Percentiles rank a stretch among this genome's conserved stretches.
Conservation (phyloP, 2,329 filamentous ascomycete species). For the Trichoderma hamatum region DNA sequence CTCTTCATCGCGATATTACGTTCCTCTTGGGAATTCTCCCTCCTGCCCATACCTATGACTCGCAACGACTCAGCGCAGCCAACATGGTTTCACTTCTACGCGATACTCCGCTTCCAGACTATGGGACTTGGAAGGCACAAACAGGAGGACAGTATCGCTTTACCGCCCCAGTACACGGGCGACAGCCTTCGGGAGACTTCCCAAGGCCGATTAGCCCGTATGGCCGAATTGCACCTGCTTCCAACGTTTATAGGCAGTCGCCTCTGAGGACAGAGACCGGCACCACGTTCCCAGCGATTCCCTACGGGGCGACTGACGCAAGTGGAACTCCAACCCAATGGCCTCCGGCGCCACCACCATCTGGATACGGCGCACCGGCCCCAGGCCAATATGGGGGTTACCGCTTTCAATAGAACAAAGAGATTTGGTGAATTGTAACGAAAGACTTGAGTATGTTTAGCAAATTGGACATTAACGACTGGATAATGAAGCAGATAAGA, state of each 20-base stretch:
- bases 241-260: slow-evolving; percentile 54
- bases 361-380: slow-evolving; percentile 38
- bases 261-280: slow-evolving; percentile 53
- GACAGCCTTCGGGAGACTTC: slow-evolving; percentile 50
- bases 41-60: slow-evolving; percentile 70
- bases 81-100: slow-evolving; percentile 75
- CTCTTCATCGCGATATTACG: slow-evolving; percentile 71
- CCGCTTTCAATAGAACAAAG: slow-evolving; percentile 35
- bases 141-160: slow-evolving; percentile 43
- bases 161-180: slow-evolving; percentile 42
- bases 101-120: slow-evolving; percentile 67
- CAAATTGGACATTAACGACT: slow-evolving; percentile 16
- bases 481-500: neutral
- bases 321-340: slow-evolving; percentile 35
- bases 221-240: slow-evolving; percentile 45
- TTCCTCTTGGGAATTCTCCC: slow-evolving; percentile 75
- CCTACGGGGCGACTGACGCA: slow-evolving; percentile 39
- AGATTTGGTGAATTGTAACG: neutral
- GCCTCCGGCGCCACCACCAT: slow-evolving; percentile 35
- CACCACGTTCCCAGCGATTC: slow-evolving; percentile 34
- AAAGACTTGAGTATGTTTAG: neutral
- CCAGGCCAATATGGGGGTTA: slow-evolving; percentile 45
- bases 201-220: slow-evolving; percentile 54
- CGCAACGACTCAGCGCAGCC: slow-evolving; percentile 68
- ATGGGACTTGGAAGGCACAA: slow-evolving; percentile 56